These are phyloP conservation scores for Camptophora hylomeconis DNA, from an alignment of 2,329 filamentous ascomycete genomes.

Conservation along the genomic window DNA sequence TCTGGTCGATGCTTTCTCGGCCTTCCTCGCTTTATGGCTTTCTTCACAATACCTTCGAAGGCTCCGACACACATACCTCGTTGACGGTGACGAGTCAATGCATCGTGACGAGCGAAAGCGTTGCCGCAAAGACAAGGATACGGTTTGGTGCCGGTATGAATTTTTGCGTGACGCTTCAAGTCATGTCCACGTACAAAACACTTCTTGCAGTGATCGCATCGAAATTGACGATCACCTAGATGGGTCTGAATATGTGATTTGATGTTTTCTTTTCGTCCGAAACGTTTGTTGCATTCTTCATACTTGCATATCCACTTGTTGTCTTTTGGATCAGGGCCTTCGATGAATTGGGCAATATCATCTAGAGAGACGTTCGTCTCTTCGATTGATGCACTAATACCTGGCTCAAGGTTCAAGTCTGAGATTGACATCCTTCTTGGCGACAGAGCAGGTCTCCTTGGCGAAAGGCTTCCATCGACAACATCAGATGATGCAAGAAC, in stretches of 20 bases:
- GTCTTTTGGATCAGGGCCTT: slow-evolving; percentile 57
- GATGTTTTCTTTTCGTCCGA: slow-evolving; percentile 93
- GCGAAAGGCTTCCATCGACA: slow-evolving; percentile 16
- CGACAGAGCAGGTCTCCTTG: slow-evolving; percentile 26
- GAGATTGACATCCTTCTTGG: slow-evolving; percentile 32
- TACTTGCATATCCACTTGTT: slow-evolving; percentile 70
- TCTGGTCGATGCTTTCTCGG: slow-evolving; percentile 51
- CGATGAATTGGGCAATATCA: slow-evolving; percentile 65
- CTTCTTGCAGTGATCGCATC: slow-evolving; percentile 85
- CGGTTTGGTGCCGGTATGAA: slow-evolving; percentile 90
- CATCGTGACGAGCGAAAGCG: slow-evolving; percentile 88
- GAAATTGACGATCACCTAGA: slow-evolving; percentile 87
- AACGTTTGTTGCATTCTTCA: slow-evolving; percentile 70
- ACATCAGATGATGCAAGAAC: slow-evolving; percentile 13
- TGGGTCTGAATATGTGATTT: slow-evolving; percentile 97
- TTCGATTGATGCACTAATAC: slow-evolving; percentile 48
- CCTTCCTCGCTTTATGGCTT: slow-evolving; percentile 52
- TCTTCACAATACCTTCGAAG: slow-evolving; percentile 66
- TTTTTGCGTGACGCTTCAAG: slow-evolving; percentile 92
- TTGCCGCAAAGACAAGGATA: slow-evolving; percentile 92
- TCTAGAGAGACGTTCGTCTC: slow-evolving; percentile 80
- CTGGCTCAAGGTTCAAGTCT: slow-evolving; percentile 38
- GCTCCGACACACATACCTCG: slow-evolving; percentile 93
- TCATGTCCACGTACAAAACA: slow-evolving; percentile 96
- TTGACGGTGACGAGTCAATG: slow-evolving; percentile 84